Evolutionary conservation across 176 grass and related monocot species (phyloP).

Genomic region (Elaeis guineensis): DNA sequence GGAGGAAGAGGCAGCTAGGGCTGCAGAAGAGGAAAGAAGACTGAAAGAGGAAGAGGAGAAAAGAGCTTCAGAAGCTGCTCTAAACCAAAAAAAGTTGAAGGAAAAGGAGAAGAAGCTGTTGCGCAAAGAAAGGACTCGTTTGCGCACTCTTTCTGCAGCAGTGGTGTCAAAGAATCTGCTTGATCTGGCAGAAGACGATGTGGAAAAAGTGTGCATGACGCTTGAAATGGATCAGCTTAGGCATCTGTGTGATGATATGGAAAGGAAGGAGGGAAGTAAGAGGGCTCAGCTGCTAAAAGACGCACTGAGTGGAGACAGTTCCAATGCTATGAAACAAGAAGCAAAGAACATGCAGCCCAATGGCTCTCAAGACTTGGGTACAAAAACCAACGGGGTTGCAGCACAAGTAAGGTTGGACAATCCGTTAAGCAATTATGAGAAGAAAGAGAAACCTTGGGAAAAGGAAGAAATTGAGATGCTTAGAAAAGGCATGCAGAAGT

Average conservation of each 20-base stretch:
- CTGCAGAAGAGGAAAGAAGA: slow-evolving; percentile 62
- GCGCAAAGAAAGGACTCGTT: slow-evolving; percentile 80
- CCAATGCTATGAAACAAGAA: slow-evolving; percentile 20
- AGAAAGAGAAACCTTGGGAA: slow-evolving; percentile 80
- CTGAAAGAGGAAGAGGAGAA: slow-evolving; percentile 73
- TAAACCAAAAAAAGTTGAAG: slow-evolving; percentile 76
- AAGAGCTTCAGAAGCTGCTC: slow-evolving; percentile 56
- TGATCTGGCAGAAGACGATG: slow-evolving; percentile 50
- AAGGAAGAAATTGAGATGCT: slow-evolving; percentile 95
- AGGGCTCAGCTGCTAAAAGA: slow-evolving; percentile 46
- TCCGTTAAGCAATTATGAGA: slow-evolving; percentile 42
- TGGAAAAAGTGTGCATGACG: slow-evolving; percentile 61
- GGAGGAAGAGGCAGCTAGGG: slow-evolving; percentile 72
- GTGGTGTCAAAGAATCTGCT: slow-evolving; percentile 34
- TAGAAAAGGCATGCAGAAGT: slow-evolving; percentile 93
- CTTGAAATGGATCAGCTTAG: slow-evolving; percentile 60
- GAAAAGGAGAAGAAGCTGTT: slow-evolving; percentile 94
- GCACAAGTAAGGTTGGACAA: slow-evolving; percentile 18
- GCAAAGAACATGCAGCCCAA: slow-evolving; percentile 33
- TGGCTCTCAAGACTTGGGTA: slow-evolving; percentile 11
- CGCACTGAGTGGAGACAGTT: slow-evolving; percentile 38
- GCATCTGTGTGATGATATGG: slow-evolving; percentile 60
- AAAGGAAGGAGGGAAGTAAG: slow-evolving; percentile 42
- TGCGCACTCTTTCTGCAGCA: slow-evolving; percentile 37
- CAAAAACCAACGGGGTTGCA: slow-evolving; percentile 18